phyloP scores from a whole-genome alignment of 176 grass and related monocot species.

The Sorghum bicolor region DNA sequence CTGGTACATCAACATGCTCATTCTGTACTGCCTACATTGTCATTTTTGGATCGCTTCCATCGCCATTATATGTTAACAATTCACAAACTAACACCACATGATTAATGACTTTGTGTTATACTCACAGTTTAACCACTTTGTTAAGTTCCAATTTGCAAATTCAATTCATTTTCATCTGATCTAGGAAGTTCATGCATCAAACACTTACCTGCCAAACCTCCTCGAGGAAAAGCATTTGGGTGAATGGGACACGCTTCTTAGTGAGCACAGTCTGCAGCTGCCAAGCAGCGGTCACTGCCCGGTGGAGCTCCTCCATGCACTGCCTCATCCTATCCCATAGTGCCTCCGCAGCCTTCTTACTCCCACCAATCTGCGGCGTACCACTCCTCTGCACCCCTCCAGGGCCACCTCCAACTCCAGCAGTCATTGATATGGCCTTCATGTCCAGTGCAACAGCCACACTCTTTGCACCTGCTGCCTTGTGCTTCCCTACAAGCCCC shows the following conservation, averaged over 20 bases:
- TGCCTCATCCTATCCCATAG: slow-evolving; percentile 93
- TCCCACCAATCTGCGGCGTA: slow-evolving; percentile 81
- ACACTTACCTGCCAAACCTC: slow-evolving; percentile 93
- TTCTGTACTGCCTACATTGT: background rate
- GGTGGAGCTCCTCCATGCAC: slow-evolving; percentile 87
- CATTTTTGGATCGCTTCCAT: background rate
- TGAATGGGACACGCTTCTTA: slow-evolving; percentile 92
- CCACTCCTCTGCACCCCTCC: slow-evolving; percentile 96
- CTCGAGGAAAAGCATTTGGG: slow-evolving; percentile 91
- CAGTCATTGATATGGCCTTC: slow-evolving; percentile 79
- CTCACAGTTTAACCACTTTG: background rate
- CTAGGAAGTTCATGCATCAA: slow-evolving; percentile 8
- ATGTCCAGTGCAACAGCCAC: slow-evolving; percentile 77
- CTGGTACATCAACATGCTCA: background rate
- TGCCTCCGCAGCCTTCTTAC: slow-evolving; percentile 82
- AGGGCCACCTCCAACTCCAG: slow-evolving; percentile 61
- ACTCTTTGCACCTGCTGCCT: slow-evolving; percentile 70
- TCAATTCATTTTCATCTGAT: background rate
- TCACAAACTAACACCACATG: background rate
- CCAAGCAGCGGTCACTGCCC: slow-evolving; percentile 78
- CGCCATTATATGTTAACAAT: background rate
- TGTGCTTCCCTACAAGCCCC: slow-evolving; percentile 66
- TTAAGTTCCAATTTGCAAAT: background rate
- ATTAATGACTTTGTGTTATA: background rate
- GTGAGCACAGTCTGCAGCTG: slow-evolving; percentile 91